A percentile compares a stretch with the other conserved stretches of the same genome.
Conservation (phyloP, 805 yeast genomes). For the Limtongia smithiae region DNA sequence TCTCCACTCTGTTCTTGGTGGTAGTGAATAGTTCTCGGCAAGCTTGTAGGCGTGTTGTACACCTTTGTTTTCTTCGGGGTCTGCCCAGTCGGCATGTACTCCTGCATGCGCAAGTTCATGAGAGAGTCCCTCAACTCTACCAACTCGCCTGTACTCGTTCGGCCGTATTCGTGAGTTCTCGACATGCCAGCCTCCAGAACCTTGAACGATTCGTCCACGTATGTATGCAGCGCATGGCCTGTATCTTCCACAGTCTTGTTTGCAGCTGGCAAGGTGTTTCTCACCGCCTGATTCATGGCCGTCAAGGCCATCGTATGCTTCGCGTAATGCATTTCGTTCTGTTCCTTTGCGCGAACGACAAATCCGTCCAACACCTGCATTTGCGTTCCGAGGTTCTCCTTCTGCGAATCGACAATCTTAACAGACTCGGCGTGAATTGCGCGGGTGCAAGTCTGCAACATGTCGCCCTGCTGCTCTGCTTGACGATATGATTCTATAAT, state of each 20-base stretch:
- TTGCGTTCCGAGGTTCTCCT: slow-evolving; percentile 21
- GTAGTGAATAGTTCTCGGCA: slow-evolving; percentile 27
- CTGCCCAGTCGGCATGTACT: slow-evolving; percentile 14
- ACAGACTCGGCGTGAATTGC: slow-evolving; percentile 23
- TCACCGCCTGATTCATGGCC: slow-evolving; percentile 4
- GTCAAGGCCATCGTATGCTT: slow-evolving; percentile 7
- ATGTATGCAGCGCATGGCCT: slow-evolving; percentile 16
- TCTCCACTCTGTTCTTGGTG: neutral
- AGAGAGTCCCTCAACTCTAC: slow-evolving; percentile 15
- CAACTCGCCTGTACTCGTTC: slow-evolving; percentile 6
- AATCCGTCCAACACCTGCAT: slow-evolving; percentile 26
- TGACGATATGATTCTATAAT: slow-evolving; percentile 21
- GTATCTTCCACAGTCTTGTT: slow-evolving; percentile 9
- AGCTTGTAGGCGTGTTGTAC: slow-evolving; percentile 10
- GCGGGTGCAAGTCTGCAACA: slow-evolving; percentile 20
- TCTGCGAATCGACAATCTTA: slow-evolving; percentile 23
- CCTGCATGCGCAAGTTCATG: slow-evolving; percentile 1
- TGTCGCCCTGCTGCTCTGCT: slow-evolving; percentile 21
- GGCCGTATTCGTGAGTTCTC: slow-evolving; percentile 2
- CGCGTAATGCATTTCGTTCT: slow-evolving; percentile 21
- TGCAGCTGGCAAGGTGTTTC: slow-evolving; percentile 5
- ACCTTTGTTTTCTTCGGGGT: slow-evolving; percentile 23
- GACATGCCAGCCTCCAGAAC: slow-evolving; percentile 8
- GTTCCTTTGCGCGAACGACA: slow-evolving; percentile 26
- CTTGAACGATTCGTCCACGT: slow-evolving; percentile 10